A percentile compares a stretch with the other conserved stretches of the same genome.
phyloP scores from a whole-genome alignment of 1,139 yeast species.

The Nakaseomyces delphensis region DNA sequence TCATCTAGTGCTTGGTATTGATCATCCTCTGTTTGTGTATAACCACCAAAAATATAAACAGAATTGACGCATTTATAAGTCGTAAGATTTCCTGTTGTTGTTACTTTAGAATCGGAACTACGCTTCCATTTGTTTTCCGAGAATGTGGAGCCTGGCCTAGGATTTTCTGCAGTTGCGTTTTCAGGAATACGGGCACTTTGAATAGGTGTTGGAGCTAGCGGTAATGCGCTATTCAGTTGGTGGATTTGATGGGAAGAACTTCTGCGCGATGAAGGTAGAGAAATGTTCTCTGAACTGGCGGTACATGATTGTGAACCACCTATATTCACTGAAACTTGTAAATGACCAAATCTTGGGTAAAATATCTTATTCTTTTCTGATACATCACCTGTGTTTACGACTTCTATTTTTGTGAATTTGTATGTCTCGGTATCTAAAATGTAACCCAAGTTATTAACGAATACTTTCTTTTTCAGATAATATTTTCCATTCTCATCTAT shows the following conservation, averaged over 20 bases:
- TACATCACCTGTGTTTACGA: conserved; percentile 34
- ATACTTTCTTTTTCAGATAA: conserved; percentile 31
- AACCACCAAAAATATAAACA: conserved; percentile 40
- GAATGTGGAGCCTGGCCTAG: background rate
- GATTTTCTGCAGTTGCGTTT: background rate
- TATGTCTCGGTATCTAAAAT: conserved; percentile 35
- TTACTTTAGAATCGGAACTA: background rate
- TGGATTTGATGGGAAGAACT: conserved; percentile 4
- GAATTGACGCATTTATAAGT: conserved; percentile 13
- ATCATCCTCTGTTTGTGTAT: conserved; percentile 25
- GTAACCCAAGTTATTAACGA: conserved; percentile 36
- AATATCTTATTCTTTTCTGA: conserved; percentile 19
- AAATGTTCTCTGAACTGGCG: background rate
- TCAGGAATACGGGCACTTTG: conserved; percentile 2
- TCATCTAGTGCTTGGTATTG: conserved; percentile 38
- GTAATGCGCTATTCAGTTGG: background rate
- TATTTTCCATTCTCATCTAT: conserved; percentile 27
- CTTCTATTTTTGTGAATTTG: conserved; percentile 34
- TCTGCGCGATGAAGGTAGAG: background rate
- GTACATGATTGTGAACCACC: conserved; percentile 6
- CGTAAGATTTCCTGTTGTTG: background rate
- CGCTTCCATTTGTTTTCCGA: background rate
- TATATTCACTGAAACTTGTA: conserved; percentile 28
- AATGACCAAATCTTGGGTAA: conserved; percentile 42
- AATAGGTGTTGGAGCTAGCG: background rate